Conservation (phyloP, 352 stramenopile genomes). For the Pythium periplocum region DNA sequence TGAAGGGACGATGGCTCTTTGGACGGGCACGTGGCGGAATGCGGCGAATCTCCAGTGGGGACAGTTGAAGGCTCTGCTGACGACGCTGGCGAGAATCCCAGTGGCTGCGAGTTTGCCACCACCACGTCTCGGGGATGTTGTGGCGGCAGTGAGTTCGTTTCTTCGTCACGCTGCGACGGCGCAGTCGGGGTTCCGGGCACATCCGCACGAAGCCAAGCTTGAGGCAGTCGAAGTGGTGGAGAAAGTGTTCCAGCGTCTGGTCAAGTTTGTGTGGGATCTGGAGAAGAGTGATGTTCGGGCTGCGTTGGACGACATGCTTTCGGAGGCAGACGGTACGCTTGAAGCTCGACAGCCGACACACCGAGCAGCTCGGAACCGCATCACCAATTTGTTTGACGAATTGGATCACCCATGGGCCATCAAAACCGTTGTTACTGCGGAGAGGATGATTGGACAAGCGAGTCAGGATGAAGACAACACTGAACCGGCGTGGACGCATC, state of each 20-base stretch:
- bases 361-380: slow-evolving; percentile 31
- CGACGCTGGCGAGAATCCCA: slow-evolving; percentile 39
- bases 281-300: slow-evolving; percentile 46
- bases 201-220: slow-evolving; percentile 36
- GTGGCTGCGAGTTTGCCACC: slow-evolving; percentile 28
- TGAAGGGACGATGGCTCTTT: slow-evolving; percentile 25
- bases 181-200: slow-evolving; percentile 3
- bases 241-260: slow-evolving; percentile 27
- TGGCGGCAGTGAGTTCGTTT: slow-evolving; percentile 22
- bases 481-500: slow-evolving; percentile 45
- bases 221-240: slow-evolving; percentile 39
- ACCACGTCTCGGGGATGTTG: slow-evolving; percentile 30
- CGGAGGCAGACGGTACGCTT: slow-evolving; percentile 33
- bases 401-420: slow-evolving; percentile 76
- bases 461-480: neutral
- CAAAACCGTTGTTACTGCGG: slow-evolving; percentile 18
- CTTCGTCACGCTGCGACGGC: slow-evolving; percentile 12
- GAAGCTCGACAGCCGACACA: slow-evolving; percentile 43
- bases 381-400: slow-evolving; percentile 45
- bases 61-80: slow-evolving; percentile 34
- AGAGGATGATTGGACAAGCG: neutral
- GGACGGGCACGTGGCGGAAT: slow-evolving; percentile 44
- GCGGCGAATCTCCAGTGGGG: slow-evolving; percentile 26
- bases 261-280: slow-evolving; percentile 75
- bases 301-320: slow-evolving; percentile 56